These are phyloP conservation scores for Aspergillus hortae DNA, from an alignment of 2,329 filamentous ascomycete genomes.

Conservation along the genomic window DNA sequence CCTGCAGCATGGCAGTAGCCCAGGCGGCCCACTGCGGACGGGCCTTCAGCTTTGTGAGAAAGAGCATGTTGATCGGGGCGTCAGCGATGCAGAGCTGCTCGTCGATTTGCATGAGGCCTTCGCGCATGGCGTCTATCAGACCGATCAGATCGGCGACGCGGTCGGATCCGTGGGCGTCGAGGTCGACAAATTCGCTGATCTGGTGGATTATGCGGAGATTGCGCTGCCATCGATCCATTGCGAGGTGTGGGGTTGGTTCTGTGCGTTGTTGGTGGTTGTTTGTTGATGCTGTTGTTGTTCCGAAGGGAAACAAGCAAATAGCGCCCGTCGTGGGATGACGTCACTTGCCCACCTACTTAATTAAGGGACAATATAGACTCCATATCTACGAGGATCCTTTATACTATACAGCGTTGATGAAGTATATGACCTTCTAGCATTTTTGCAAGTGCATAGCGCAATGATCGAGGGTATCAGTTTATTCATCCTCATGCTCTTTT, in stretches of 20 bases:
- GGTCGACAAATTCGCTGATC: conserved; percentile 25
- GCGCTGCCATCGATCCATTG: conserved; percentile 23
- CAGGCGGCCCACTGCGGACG: conserved; percentile 24
- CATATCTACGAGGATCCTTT: no score
- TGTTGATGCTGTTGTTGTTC: no score
- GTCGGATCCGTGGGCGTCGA: conserved; percentile 22
- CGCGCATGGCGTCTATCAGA: conserved; percentile 26
- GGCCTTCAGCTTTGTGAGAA: conserved; percentile 23
- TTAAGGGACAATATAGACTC: no score
- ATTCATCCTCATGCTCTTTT: no score
- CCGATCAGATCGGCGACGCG: conserved; percentile 23
- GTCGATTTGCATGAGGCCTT: conserved; percentile 24
- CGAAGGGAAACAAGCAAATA: no score
- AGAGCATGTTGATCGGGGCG: conserved; percentile 22
- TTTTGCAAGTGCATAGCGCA: no score
- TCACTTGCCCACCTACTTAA: no score
- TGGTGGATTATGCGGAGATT: conserved; percentile 26
- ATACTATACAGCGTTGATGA: no score
- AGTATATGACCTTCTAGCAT: no score
- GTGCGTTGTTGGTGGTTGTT: background rate
- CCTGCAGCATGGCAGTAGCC: conserved; percentile 22
- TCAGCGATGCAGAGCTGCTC: conserved; percentile 23
- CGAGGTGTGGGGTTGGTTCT: background rate
- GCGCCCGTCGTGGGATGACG: no score
- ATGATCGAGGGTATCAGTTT: no score